Base-by-base conservation (phyloP, 1,284 basidiomycete genomes). In the Cutaneotrichosporon sp. region DNA sequence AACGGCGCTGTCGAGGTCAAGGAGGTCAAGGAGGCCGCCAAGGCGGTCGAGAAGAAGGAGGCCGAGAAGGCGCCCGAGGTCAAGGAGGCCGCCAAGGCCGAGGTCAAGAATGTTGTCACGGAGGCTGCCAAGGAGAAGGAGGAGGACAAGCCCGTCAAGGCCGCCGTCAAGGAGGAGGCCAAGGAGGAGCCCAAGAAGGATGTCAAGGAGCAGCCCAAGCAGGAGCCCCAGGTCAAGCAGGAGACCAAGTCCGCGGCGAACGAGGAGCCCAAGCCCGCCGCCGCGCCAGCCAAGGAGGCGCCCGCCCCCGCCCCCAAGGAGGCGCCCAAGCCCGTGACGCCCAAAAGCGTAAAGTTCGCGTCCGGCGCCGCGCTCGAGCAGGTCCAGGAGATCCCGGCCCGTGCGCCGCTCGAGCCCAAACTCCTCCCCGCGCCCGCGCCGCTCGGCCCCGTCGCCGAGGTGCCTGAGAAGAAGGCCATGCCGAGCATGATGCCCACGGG, bases 81-180 rank as follows among this genome's bases (percentile, higher is more conserved):
- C 45, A 46, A 46, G 10, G 45, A 46, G 45, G 45, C 45, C 13
- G 45, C n/a, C n/a, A n/a, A n/a, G n/a, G n/a, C n/a, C n/a, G n/a
- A n/a, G n/a, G n/a, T 46, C 45, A 50, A 50, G 47, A 27, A 11
- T 9, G 45, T 46, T n/a, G 47, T 27, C 47, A 50, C n/a, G 47
- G 25, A 50, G 27, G 27, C 13, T 8, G 14, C 18, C n/a, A 24
- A 4, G 43, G 22, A 5, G 18, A n/a, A 22, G 43, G 22, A 45
- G 43, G 43, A 45, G 43, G 43, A 45, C 43, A 20, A n/a, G 43
- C 8, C 43, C n/a, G n/a, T n/a, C 43, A 20, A 45, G 43, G 22
- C 18, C n/a, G 43, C 3, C 36, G 36, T 42, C 36, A 42, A 45
- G 43, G 43, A 45, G 18, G 43, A 29, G 29, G 5, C 29, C 29